These are phyloP conservation scores for Boletus vermiculosoides DNA, from an alignment of 768 basidiomycete genomes.

Conservation along the genomic window DNA sequence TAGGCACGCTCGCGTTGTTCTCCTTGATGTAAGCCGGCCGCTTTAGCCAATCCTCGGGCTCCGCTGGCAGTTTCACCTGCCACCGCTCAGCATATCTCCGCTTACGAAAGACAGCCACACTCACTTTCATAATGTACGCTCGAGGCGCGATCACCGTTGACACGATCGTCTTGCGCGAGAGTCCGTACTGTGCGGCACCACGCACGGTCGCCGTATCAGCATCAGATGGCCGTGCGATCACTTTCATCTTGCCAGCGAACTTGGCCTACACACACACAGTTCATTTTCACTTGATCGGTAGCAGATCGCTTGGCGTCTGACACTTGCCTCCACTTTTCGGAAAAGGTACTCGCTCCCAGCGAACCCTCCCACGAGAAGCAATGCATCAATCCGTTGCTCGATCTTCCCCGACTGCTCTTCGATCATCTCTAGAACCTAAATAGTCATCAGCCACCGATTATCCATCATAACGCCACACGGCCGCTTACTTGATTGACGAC, in stretches of 20 bases:
- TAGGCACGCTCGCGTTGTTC: conserved; percentile 71
- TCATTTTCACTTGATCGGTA: conserved; percentile 11
- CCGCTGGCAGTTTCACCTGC: conserved; percentile 86
- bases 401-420: conserved; percentile 70
- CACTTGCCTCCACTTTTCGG: conserved; percentile 68
- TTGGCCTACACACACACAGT: conserved; percentile 48
- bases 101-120: conserved; percentile 11
- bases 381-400: conserved; percentile 73
- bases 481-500: conserved; percentile 69
- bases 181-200: conserved; percentile 85
- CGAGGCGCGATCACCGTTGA: conserved; percentile 80
- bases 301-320: background rate
- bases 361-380: conserved; percentile 89
- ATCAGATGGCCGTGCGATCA: conserved; percentile 82
- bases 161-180: conserved; percentile 72
- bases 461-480: conserved; percentile 4
- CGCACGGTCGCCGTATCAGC: conserved; percentile 86
- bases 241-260: conserved; percentile 62
- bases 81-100: background rate
- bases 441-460: conserved; percentile 7
- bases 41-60: conserved; percentile 78
- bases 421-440: conserved; percentile 72
- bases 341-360: conserved; percentile 84
- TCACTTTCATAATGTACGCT: conserved; percentile 84
- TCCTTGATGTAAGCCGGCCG: conserved; percentile 81